Evolutionary conservation across 129 eudicot species (phyloP).

Genomic region (Chrysanthemum seticuspe): DNA sequence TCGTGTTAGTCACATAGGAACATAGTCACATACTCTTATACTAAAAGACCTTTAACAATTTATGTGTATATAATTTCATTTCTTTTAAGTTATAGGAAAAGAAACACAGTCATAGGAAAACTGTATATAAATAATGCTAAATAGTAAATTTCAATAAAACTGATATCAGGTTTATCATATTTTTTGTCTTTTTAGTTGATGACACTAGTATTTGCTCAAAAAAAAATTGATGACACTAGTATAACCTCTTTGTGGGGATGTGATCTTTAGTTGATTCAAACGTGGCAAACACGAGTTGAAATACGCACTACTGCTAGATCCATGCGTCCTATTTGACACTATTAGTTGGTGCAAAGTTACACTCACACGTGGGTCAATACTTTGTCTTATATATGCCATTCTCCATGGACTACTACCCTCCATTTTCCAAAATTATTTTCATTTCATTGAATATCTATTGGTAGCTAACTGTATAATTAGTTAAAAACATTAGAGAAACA

Average conservation of each 20-base stretch:
- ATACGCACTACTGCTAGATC: slow-evolving; percentile 16
- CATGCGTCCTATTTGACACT: slow-evolving; percentile 18
- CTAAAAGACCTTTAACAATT: too few relatives aligned
- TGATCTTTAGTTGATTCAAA: slow-evolving; percentile 28
- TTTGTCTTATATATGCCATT: slow-evolving; percentile 10
- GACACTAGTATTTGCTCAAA: background rate
- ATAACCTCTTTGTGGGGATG: slow-evolving; percentile 14
- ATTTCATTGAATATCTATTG: too few relatives aligned
- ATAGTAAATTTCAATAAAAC: background rate
- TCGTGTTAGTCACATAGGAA: too few relatives aligned
- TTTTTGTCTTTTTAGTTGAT: background rate
- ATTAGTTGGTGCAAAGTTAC: slow-evolving; percentile 12
- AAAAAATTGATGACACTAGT: background rate
- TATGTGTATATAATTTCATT: too few relatives aligned
- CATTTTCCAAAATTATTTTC: background rate
- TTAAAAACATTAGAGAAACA: too few relatives aligned
- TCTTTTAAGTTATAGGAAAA: too few relatives aligned
- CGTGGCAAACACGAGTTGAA: slow-evolving; percentile 38
- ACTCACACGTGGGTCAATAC: slow-evolving; percentile 23
- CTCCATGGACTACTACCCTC: background rate
- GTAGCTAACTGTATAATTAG: too few relatives aligned
- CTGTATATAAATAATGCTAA: too few relatives aligned
- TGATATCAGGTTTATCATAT: background rate
- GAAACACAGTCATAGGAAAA: too few relatives aligned
- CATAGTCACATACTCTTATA: too few relatives aligned